Percentiles rank a stretch among this genome's conserved stretches.
These are phyloP conservation scores for Cyclotella sp. DNA, from an alignment of 108 stramenopile genomes.

Conservation along the genomic window DNA sequence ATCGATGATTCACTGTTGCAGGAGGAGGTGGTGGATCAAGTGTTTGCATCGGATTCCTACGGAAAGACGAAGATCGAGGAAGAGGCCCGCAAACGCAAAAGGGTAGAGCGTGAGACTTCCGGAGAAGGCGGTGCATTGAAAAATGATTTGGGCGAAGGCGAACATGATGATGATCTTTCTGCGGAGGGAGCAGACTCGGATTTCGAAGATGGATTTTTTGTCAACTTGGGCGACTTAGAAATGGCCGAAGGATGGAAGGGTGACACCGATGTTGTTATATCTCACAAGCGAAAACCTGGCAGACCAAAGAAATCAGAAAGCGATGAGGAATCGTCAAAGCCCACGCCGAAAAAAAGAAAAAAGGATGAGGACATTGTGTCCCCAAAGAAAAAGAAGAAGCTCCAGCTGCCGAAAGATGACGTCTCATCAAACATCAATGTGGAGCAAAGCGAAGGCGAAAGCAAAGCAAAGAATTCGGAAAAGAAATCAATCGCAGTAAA, in stretches of 20 bases:
- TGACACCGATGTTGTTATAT: conserved; percentile 56
- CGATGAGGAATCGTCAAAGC: conserved; percentile 12
- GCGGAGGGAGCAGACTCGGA: conserved; percentile 26
- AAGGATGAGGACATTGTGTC: conserved; percentile 3
- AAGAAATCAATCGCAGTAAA: conserved; percentile 6
- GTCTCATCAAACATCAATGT: background rate
- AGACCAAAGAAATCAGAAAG: conserved; percentile 32
- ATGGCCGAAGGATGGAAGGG: conserved; percentile 79
- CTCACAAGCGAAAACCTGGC: conserved; percentile 15
- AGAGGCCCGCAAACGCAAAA: conserved; percentile 50
- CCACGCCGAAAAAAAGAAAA: conserved; percentile 15
- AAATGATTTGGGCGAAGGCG: conserved; percentile 13
- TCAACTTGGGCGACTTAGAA: conserved; percentile 86
- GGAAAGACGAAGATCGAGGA: conserved; percentile 79
- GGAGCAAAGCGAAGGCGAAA: background rate
- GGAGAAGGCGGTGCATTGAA: background rate
- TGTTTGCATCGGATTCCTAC: conserved; percentile 69
- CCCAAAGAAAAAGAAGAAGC: background rate
- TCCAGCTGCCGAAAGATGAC: background rate
- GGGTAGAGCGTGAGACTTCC: background rate
- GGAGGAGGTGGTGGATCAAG: conserved; percentile 82
- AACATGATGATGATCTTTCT: conserved; percentile 29
- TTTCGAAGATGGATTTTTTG: conserved; percentile 86
- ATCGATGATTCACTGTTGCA: conserved; percentile 80
- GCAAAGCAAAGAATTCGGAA: conserved; percentile 1